Base-by-base conservation (phyloP, 768 basidiomycete species). In the Strobilomyces dryophilus region DNA sequence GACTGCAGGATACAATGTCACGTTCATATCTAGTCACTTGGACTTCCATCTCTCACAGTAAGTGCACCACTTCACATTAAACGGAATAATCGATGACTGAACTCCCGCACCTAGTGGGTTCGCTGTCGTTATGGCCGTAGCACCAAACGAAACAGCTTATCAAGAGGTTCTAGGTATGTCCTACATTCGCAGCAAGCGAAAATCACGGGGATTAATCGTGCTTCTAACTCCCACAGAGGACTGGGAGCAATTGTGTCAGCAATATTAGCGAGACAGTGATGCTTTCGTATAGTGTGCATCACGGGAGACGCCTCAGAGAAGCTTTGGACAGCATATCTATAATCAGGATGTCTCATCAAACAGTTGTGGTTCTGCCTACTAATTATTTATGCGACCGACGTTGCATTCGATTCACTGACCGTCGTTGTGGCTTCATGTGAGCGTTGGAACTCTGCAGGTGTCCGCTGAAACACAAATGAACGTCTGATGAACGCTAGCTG, bases 91-190 rank as follows among this genome's bases (percentile, higher is more conserved):
- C 32, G 29, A 34, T 32, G 3, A 45, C 44, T 20, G 3, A 8
- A 45, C n/a, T 26, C 20, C 8, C 14, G n/a, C 14, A 11, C 15
- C 8, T 29, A 51, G 49, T 9, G 49, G 49, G 27, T 44, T 51
- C 24, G 49, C 49, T 10, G 66, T 54, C 5, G 60, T 68, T 37
- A 58, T 67, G 66, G 66, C 66, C 12, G 62, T 61, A 34, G 56
- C 60, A 3, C 56, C 59, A 5, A 0, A 12, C 8, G 17, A 41
- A 27, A 44, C 59, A 1, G 55, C 51, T 0, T 0, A 27, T 8
- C 40, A 67, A 31, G 29, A 64, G 24, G 14, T 61, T 18, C 66
- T 66, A 55, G 5, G 67, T 66, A 52, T 10, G 60, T 56, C 20
- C 15, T 15, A 17, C n/a, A 31, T n/a, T 18, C 26, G 1, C 24